These are phyloP conservation scores for Cercospora nicotianae DNA, from an alignment of 2,329 filamentous ascomycete genomes.

Conservation along the genomic window DNA sequence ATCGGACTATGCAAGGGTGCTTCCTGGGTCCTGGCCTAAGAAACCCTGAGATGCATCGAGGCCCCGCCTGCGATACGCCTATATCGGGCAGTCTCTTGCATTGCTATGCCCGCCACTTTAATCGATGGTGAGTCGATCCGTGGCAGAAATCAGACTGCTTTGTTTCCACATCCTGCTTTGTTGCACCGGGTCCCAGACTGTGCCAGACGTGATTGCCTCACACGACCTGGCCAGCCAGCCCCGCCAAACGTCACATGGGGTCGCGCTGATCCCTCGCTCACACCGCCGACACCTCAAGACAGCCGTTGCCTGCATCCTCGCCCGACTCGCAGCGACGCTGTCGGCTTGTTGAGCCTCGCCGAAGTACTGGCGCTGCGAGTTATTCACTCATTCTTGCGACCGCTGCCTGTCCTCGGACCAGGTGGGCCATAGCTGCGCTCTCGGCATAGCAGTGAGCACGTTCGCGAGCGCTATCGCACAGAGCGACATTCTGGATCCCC, in stretches of 20 bases:
- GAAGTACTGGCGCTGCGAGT: not conserved
- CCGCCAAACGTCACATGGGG: conserved; percentile 4
- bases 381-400: not conserved
- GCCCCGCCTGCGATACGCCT: not conserved
- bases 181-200: not conserved
- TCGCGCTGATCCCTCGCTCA: not conserved
- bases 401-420: not conserved
- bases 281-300: conserved; percentile 3
- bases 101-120: not conserved
- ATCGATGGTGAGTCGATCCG: not conserved
- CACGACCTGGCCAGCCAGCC: not conserved
- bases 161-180: not conserved
- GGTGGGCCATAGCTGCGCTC: conserved; percentile 4
- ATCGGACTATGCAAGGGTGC: not conserved
- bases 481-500: not conserved
- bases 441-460: conserved; percentile 5
- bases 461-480: not conserved
- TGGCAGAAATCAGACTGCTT: not conserved
- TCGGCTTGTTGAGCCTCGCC: not conserved
- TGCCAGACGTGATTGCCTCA: conserved; percentile 4
- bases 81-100: not conserved
- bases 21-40: not conserved
- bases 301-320: not conserved
- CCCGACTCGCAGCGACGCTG: not conserved
- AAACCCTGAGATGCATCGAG: not conserved